Base-by-base conservation (phyloP, 1,284 basidiomycete genomes). In the Melampsora medusae region DNA sequence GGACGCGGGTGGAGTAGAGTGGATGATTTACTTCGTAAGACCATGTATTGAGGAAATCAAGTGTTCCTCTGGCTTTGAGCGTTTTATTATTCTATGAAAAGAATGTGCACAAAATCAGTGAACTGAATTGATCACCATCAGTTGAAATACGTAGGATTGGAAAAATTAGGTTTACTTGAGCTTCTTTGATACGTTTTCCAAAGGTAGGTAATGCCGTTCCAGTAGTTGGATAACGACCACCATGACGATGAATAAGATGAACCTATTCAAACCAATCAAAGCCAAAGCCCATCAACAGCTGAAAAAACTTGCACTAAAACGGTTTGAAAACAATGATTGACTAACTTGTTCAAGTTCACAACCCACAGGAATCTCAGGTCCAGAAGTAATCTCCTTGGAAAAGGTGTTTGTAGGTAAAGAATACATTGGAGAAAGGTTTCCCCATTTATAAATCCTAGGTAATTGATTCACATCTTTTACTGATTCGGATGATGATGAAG, bases 191-290 rank as follows among this genome's bases (percentile, higher is more conserved):
- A 3, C 38, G 25, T 64, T 71, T 46, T 17, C 38, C 59, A 22
- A 71, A 71, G 12, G 31, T 14, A 33, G 61, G 42, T 22, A 64
- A 19, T 46, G 48, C 48, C 46, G 46, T 64, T 14, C 31, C 69
- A 19, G 60, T 38, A 16, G 71, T 73, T 16, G 71, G 71, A 48
- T 73, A 73, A 28, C 71, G 65, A n/a, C 62, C 71, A 31, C 71
- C 71, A 66, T 73, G 71, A 17, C 71, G 71, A 53, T 73, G 71
- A 14, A 73, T 7, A 12, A 73, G 25, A 65, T 73, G 71, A 28
- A 73, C 31, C 71, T 73, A 31, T n/a, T 62, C 33, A 28, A 28
- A 28, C 28, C 28, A 33, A 22, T 38, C 35, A 25, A 17, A 22
- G 17, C 50, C n/a, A 46, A 4, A 56, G 42, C 35, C 28, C 10